These are phyloP conservation scores for Penicillium argentinense DNA, from an alignment of 495 filamentous ascomycete genomes.

Conservation along the genomic window DNA sequence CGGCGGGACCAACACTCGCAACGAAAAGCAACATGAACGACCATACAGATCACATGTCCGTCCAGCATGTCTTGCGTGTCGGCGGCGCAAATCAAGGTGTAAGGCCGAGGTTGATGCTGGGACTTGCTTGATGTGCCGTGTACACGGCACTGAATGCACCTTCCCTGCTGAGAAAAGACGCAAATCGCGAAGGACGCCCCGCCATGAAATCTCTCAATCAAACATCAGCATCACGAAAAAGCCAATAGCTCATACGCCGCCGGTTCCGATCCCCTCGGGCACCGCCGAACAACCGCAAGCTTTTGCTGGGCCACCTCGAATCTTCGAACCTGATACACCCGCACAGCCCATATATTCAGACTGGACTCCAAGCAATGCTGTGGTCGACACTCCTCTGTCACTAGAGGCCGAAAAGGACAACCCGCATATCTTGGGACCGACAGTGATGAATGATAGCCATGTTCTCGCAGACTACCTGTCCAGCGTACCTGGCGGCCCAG, in stretches of 20 bases:
- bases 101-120: conserved; percentile 9
- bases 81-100: conserved; percentile 29
- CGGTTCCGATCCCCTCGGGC: too few relatives aligned
- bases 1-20: too few relatives aligned
- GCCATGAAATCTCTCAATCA: conserved; percentile 10
- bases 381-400: too few relatives aligned
- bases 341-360: too few relatives aligned
- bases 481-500: conserved; percentile 29
- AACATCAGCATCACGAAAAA: conserved; percentile 1
- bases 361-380: not conserved
- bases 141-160: conserved; percentile 25
- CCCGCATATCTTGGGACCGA: conserved; percentile 36
- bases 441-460: conserved; percentile 30
- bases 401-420: conserved; percentile 22
- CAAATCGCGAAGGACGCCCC: too few relatives aligned
- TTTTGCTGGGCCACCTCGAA: too few relatives aligned
- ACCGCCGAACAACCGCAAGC: too few relatives aligned
- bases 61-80: conserved; percentile 27
- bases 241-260: too few relatives aligned
- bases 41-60: conserved; percentile 26
- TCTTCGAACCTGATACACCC: too few relatives aligned
- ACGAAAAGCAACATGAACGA: too few relatives aligned
- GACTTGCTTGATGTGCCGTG: conserved; percentile 26
- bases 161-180: too few relatives aligned
- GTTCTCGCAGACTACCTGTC: conserved; percentile 29